These are phyloP conservation scores for Astragalus membranaceus DNA, from an alignment of 306 rosid species.

Conservation along the genomic window DNA sequence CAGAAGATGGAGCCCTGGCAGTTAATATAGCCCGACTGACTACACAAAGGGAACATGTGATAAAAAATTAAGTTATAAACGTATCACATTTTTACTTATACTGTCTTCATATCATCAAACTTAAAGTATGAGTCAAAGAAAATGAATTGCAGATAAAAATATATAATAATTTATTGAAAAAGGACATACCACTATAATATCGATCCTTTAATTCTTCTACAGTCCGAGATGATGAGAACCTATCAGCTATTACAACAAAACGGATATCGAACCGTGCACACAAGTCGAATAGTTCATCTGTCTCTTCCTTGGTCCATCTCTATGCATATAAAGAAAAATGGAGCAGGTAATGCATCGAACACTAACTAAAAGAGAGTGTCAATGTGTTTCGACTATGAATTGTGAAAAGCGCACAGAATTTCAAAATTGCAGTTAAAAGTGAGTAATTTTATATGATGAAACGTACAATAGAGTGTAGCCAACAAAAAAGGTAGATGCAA, in stretches of 20 bases:
- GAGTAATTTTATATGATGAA: neutral
- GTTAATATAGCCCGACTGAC: constrained; percentile 56
- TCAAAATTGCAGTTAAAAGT: neutral
- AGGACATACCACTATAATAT: constrained; percentile 67
- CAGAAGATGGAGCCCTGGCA: constrained; percentile 66
- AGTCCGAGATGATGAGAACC: constrained; percentile 68
- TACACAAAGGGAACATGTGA: constrained; percentile 24
- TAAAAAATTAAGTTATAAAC: constrained; percentile 5
- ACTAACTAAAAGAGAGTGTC: neutral
- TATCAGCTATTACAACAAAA: constrained; percentile 83
- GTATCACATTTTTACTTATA: neutral
- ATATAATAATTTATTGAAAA: constrained; percentile 11
- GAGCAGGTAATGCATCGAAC: neutral
- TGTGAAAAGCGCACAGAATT: neutral
- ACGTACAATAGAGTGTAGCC: neutral
- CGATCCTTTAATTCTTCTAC: constrained; percentile 93
- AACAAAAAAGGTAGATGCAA: neutral
- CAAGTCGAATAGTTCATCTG: constrained; percentile 78
- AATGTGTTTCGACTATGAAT: neutral
- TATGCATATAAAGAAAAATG: constrained; percentile 25
- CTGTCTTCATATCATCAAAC: constrained; percentile 5
- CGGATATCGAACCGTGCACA: constrained; percentile 89
- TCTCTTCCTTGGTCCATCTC: constrained; percentile 95
- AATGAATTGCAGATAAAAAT: neutral
- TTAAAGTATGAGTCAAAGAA: neutral